These are phyloP conservation scores for Solanum sparsipilum DNA, from an alignment of 257 asterid genomes.

Conservation along the genomic window DNA sequence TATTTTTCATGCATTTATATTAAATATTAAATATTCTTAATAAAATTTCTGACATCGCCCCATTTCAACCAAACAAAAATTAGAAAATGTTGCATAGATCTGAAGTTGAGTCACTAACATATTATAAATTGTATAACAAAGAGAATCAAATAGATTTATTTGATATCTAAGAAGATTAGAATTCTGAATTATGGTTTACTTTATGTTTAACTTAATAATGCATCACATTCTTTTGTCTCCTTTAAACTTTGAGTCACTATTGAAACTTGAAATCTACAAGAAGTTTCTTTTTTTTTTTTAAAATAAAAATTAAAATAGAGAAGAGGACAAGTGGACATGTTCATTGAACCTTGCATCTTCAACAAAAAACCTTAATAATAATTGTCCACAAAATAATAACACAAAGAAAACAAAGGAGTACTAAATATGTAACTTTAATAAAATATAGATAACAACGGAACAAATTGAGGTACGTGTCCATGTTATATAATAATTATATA, in stretches of 20 bases:
- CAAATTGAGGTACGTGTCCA: not conserved
- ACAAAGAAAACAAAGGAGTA: not conserved
- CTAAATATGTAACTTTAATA: not conserved
- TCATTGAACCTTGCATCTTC: conserved; percentile 6
- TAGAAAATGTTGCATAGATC: not conserved
- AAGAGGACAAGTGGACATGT: not conserved
- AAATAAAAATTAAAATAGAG: not conserved
- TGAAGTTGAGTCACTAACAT: not conserved
- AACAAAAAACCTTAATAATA: not conserved
- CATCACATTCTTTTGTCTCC: not conserved
- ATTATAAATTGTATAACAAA: not conserved
- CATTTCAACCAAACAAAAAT: not conserved
- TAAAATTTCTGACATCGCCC: not conserved
- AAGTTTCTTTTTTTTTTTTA: not conserved
- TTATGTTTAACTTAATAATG: not conserved
- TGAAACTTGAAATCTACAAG: not conserved
- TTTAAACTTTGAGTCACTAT: not conserved
- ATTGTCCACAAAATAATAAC: not conserved
- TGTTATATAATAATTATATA: not conserved
- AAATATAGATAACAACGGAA: not conserved
- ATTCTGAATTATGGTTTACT: not conserved
- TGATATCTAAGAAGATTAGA: not conserved
- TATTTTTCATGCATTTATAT: too few relatives aligned
- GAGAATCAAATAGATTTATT: not conserved
- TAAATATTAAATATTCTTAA: too few relatives aligned